These are phyloP conservation scores for Rosa persica DNA, from an alignment of 306 rosid species.

Conservation along the genomic window DNA sequence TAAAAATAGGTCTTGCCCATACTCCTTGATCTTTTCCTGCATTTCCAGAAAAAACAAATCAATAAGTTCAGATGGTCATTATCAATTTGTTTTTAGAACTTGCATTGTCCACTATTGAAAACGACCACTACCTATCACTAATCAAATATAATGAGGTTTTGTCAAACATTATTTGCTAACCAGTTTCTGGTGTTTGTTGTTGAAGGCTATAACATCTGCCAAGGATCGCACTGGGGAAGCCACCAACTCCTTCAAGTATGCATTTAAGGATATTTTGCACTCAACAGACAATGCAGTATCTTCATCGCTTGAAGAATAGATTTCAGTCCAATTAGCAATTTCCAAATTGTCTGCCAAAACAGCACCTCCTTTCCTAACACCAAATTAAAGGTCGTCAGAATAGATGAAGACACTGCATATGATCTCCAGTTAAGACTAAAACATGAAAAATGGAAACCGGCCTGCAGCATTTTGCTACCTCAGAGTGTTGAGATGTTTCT, in stretches of 20 bases:
- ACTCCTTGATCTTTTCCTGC: slow-evolving; percentile 50
- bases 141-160: background rate
- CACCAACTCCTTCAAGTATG: slow-evolving; percentile 26
- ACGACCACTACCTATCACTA: background rate
- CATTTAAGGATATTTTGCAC: slow-evolving; percentile 25
- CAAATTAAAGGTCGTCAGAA: background rate
- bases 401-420: background rate
- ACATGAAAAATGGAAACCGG: background rate
- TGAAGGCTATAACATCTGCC: slow-evolving; percentile 30
- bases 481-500: slow-evolving; percentile 46
- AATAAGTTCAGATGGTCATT: background rate
- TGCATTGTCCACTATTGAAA: background rate
- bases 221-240: slow-evolving; percentile 26
- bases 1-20: slow-evolving; percentile 49
- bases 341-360: slow-evolving; percentile 44
- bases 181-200: slow-evolving; percentile 11
- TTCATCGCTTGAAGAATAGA: background rate
- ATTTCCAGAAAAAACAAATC: background rate
- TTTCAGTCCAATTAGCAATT: slow-evolving; percentile 23
- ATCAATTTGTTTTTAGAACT: background rate
- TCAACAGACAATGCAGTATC: background rate
- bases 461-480: slow-evolving; percentile 35
- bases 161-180: slow-evolving; percentile 2
- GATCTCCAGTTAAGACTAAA: too few species aligned
- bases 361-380: slow-evolving; percentile 47